phyloP scores from a whole-genome alignment of 306 rosid species.

The Rubus idaeus region DNA sequence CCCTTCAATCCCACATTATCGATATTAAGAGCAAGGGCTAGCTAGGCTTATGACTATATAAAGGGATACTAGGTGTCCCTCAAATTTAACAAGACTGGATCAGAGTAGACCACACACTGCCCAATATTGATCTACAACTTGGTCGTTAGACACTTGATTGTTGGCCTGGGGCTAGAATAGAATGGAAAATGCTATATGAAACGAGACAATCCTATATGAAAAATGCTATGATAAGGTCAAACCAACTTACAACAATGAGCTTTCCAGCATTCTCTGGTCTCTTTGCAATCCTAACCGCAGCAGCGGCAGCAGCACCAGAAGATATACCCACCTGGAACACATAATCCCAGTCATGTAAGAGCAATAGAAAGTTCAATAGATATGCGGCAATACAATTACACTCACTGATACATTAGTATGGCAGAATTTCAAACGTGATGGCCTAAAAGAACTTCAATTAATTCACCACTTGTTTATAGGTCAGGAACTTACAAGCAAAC shows the following conservation, averaged over 20 bases:
- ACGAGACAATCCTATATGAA: background rate
- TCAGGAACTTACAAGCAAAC: constrained; percentile 66
- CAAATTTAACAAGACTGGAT: background rate
- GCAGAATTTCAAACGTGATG: background rate
- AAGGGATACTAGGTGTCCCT: background rate
- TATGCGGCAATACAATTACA: background rate
- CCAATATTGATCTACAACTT: background rate
- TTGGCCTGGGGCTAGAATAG: background rate
- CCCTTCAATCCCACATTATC: background rate
- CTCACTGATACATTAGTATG: background rate
- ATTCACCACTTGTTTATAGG: constrained; percentile 8
- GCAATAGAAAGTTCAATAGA: background rate
- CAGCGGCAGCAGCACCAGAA: constrained; percentile 75
- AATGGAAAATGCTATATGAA: background rate
- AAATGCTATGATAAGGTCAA: background rate
- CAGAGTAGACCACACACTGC: background rate
- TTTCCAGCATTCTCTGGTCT: constrained; percentile 70
- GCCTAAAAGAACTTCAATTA: background rate
- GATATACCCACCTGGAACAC: constrained; percentile 69
- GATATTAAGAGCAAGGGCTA: background rate
- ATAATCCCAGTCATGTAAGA: constrained; percentile 11
- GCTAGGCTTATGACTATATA: background rate
- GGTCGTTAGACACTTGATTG: background rate
- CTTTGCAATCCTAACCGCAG: constrained; percentile 65
- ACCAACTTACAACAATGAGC: constrained; percentile 70